Evolutionary conservation across 768 basidiomycete species (phyloP).

Genomic region (Suillus tomentosus): DNA sequence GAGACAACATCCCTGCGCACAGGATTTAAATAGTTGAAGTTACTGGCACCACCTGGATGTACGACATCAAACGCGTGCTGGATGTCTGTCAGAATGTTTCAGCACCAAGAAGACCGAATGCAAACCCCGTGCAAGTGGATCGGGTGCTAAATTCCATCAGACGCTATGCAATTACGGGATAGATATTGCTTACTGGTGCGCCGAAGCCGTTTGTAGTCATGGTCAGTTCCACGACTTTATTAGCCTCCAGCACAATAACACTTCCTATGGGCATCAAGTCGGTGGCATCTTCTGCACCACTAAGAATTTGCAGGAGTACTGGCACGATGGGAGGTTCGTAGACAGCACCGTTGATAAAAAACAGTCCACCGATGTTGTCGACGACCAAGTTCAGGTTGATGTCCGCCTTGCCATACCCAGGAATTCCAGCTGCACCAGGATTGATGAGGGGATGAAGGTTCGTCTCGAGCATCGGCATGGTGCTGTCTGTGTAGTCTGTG

Average conservation of each 20-base stretch:
- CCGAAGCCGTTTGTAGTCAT: conserved; percentile 2
- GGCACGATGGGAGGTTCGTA: not conserved
- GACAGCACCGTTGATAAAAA: not conserved
- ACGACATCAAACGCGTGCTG: conserved; percentile 21
- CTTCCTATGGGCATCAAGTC: conserved; percentile 44
- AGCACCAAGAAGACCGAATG: not conserved
- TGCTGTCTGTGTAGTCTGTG: not conserved
- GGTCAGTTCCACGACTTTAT: conserved; percentile 32
- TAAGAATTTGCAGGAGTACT: not conserved
- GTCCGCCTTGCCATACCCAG: not conserved
- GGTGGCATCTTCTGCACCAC: conserved; percentile 22
- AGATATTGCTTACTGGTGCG: not conserved
- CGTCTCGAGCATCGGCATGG: not conserved
- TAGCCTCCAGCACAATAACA: conserved; percentile 23
- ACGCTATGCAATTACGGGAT: not conserved
- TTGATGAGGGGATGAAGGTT: not conserved
- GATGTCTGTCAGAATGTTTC: not conserved
- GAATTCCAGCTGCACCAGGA: not conserved
- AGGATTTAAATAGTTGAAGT: conserved; percentile 39
- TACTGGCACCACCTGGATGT: conserved; percentile 28
- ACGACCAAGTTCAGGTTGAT: not conserved
- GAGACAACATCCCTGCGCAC: conserved; percentile 36
- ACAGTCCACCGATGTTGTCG: not conserved
- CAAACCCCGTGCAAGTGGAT: not conserved
- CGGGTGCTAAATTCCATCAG: not conserved